Evolutionary conservation across 2,329 filamentous ascomycete genomes (phyloP), one percentile per base, ranked within the genome.

Genomic region (Penicillium griseofulvum): DNA sequence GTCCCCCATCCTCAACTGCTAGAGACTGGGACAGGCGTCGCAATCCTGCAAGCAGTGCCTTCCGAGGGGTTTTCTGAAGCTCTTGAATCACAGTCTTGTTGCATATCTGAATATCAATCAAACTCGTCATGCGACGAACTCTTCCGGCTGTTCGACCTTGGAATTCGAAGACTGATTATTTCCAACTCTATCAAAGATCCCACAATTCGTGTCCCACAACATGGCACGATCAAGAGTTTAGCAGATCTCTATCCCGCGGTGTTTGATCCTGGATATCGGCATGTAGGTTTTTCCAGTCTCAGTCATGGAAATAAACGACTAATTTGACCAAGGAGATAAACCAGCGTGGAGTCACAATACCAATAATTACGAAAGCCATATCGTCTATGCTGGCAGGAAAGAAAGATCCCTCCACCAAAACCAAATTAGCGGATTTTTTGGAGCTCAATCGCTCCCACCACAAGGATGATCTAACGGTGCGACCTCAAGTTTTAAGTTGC

Each of bases 311-410:
- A 11, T 6, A 10, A 22, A 16, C 38, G 17, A 45, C 42, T 58
- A 12, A 48, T 41, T 22, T 2, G 41, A 24, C 14, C 6, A 37
- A 76, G 74, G 68, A 65, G 33, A 69, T 76, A 54, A 67, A 64
- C 34, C 70, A 75, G 57, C 65, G 74, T 33, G 66, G 65, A 10
- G 62, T 63, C 7, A 66, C 74, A 8, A 68, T 76, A 4, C 66
- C 71, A 1, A 65, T 68, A 5, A 65, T 76, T 16, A 62, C 68
- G 1, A 74, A 71, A 56, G 69, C 73, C 6, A 57, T 76, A 26
- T 55, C 61, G 4, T 68, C 65, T 1, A 65, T 76, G 43, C 38
- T 76, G 12, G 59, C 64, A 14, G 58, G 51, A 16, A 63, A 62
- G n/a, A 45, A 54, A 1, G 62, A 64, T 10, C 33, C 49, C n/a